These are phyloP conservation scores for Tylopilus balloui DNA, from an alignment of 768 basidiomycete species.

Conservation along the genomic window DNA sequence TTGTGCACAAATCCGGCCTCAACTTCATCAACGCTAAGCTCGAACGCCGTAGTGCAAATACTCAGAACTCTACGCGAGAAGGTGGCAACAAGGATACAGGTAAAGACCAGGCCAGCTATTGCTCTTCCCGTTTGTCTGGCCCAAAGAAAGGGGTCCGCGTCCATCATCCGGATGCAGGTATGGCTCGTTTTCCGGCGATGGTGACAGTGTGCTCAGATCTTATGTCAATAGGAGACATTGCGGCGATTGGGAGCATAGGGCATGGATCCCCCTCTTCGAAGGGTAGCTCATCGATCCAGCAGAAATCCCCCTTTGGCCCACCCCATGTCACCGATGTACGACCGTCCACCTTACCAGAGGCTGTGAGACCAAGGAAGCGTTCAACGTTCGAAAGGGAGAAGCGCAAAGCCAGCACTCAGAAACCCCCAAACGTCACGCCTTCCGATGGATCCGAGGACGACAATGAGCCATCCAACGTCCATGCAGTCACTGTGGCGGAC, in stretches of 20 bases:
- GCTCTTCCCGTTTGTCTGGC: not conserved
- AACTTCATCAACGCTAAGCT: constrained; percentile 3
- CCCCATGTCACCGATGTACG: not conserved
- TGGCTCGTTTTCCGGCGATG: not conserved
- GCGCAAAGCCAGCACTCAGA: constrained; percentile 24
- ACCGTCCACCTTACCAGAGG: not conserved
- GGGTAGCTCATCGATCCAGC: not conserved
- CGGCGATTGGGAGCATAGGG: not conserved
- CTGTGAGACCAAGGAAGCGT: not conserved
- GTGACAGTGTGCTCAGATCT: not conserved
- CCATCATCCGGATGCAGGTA: constrained; percentile 10
- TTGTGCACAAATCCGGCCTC: constrained; percentile 5
- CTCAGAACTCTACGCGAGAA: not conserved
- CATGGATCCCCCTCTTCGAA: not conserved
- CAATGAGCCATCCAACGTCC: not conserved
- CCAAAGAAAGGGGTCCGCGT: not conserved
- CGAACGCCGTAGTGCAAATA: not conserved
- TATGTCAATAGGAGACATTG: not conserved
- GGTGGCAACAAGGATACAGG: not conserved
- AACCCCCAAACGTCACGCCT: constrained; percentile 11
- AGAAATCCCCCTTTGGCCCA: not conserved
- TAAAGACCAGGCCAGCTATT: not conserved
- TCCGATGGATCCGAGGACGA: constrained; percentile 26
- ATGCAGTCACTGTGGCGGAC: not conserved
- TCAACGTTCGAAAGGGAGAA: constrained; percentile 6